Evolutionary conservation across 2,329 filamentous ascomycete genomes (phyloP), one percentile per base, ranked within the genome.

Genomic region (Aspergillus sp.): DNA sequence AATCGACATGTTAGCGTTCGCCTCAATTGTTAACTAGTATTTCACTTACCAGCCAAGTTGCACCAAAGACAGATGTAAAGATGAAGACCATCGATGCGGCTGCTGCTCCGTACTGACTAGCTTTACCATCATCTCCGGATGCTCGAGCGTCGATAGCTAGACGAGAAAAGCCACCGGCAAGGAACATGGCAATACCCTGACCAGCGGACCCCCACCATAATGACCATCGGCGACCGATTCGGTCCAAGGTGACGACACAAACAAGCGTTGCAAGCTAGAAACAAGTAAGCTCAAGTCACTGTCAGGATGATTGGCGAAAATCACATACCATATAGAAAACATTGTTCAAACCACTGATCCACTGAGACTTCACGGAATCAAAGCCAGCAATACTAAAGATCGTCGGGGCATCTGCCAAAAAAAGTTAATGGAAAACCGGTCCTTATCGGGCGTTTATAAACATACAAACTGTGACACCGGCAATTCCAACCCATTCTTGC

Each of bases 51-150:
- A 82, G 57, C 79, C 79, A 83, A 0, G 81, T 82, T 0, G 80
- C 79, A 12, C 80, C 83, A 49, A 86, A 86, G 0, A 82, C 69
- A 2, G 73, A 75, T 0, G 81, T 85, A 61, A 82, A 86, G 37
- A 85, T 70, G 58, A 86, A 89, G 12, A 89, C 81, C 65, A 88
- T 85, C 0, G 79, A 79, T 0, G 81, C 83, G 0, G 84, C 84
- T 0, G 83, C 85, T 0, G 78, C 79, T 29, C 81, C 81, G 39
- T 78, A 82, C 0, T 70, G 69, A 29, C 68, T 71, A 0, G 75
- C 74, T 27, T 73, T 74, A 7, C 53, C 56, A 0, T 65, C 45
- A 12, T 80, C 68, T 6, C 71, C 72, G 1, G 68, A 69, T 3
- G 62, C 71, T 35, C 63, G 74, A 37, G 66, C 77, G 53, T 67